Evolutionary conservation across 1,284 basidiomycete species (phyloP).

Genomic region (Exobasidium cylindrosporum): DNA sequence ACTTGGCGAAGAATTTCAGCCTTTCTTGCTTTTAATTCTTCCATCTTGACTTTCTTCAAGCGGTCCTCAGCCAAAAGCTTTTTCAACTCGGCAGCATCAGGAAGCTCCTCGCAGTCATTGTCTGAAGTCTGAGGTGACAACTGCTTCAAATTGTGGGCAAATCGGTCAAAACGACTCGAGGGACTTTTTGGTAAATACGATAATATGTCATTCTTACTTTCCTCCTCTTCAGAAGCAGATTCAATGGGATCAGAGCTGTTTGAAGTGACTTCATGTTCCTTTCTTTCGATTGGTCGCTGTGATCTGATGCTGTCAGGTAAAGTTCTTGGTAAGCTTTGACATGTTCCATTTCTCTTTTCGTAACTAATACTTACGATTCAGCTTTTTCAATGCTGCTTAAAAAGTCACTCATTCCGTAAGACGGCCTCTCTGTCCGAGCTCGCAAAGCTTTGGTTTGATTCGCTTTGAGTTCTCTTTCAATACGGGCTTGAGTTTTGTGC

Average conservation of each 20-base stretch:
- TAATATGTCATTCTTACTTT: not conserved
- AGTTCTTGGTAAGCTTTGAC: not conserved
- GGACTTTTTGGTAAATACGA: not conserved
- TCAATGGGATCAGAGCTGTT: slow-evolving; percentile 9
- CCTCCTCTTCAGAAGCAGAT: not conserved
- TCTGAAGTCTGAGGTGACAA: not conserved
- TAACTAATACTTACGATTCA: slow-evolving; percentile 5
- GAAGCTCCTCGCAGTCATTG: slow-evolving; percentile 1
- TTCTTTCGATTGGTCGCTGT: too few species aligned
- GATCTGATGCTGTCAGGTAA: not conserved
- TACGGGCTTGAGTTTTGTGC: slow-evolving; percentile 39
- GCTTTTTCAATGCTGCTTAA: slow-evolving; percentile 30
- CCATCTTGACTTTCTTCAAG: not conserved
- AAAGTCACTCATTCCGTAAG: slow-evolving; percentile 37
- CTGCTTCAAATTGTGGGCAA: not conserved
- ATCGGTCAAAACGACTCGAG: not conserved
- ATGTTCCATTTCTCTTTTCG: not conserved
- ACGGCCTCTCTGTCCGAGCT: slow-evolving; percentile 22
- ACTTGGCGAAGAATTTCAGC: not conserved
- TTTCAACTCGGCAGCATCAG: not conserved
- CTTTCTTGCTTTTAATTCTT: not conserved
- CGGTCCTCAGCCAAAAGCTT: not conserved
- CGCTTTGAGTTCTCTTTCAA: slow-evolving; percentile 38
- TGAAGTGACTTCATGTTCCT: too few species aligned
- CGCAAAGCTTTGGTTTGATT: slow-evolving; percentile 13